These are phyloP conservation scores for Pilaira anomala DNA, from an alignment of 192 early-diverging fungal species.

Conservation along the genomic window DNA sequence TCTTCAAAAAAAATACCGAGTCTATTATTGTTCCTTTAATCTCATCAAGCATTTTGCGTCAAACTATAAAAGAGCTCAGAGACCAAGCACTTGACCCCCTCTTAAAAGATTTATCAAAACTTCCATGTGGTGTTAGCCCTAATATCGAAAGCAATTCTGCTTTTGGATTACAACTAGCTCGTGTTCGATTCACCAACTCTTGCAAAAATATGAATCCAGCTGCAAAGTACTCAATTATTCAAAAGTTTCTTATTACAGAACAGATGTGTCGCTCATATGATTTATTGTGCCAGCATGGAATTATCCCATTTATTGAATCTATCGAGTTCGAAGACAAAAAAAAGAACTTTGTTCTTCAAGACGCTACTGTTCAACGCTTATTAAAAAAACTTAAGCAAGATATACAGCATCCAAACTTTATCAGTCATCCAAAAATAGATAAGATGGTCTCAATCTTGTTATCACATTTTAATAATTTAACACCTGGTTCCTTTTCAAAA, in stretches of 20 bases:
- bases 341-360: too few relatives aligned
- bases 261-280: slow-evolving; percentile 42
- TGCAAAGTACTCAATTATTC: slow-evolving; percentile 22
- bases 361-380: not conserved
- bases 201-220: slow-evolving; percentile 21
- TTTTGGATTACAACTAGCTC: slow-evolving; percentile 42
- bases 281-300: slow-evolving; percentile 47
- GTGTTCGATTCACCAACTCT: slow-evolving; percentile 3
- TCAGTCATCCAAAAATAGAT: slow-evolving; percentile 84
- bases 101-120: slow-evolving; percentile 31
- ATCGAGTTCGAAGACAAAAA: slow-evolving; percentile 32
- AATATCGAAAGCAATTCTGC: slow-evolving; percentile 37
- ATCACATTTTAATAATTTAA: slow-evolving; percentile 61
- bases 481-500: slow-evolving; percentile 45
- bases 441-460: slow-evolving; percentile 58
- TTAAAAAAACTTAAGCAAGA: not conserved
- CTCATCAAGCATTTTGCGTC: slow-evolving; percentile 26
- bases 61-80: not conserved
- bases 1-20: slow-evolving; percentile 61
- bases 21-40: slow-evolving; percentile 61
- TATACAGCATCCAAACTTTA: slow-evolving; percentile 32
- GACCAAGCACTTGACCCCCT: slow-evolving; percentile 8
- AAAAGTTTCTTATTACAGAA: slow-evolving; percentile 23
- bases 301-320: slow-evolving; percentile 38
- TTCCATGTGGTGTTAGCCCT: slow-evolving; percentile 21